phyloP scores from a whole-genome alignment of 257 asterid genomes.

The Catharanthus roseus region DNA sequence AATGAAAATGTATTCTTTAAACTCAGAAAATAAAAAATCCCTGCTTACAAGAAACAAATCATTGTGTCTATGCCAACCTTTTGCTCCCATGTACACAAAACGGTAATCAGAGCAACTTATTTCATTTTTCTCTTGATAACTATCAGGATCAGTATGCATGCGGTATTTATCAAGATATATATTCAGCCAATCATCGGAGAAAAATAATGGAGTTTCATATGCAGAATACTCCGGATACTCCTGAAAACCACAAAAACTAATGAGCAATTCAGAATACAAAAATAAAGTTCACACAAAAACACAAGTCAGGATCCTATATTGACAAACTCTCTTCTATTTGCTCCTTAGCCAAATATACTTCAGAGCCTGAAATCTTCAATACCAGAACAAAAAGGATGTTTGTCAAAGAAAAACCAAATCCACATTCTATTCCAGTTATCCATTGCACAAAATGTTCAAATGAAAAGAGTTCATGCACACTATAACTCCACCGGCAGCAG shows the following conservation, averaged over 20 bases:
- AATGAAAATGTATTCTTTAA: not conserved
- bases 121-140: slow-evolving; percentile 47
- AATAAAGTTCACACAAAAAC: not conserved
- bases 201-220: slow-evolving; percentile 61
- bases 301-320: not conserved
- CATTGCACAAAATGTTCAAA: not conserved
- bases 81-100: slow-evolving; percentile 92
- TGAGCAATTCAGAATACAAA: slow-evolving; percentile 1
- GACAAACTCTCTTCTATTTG: not conserved
- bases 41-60: slow-evolving; percentile 20
- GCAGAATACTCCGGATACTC: slow-evolving; percentile 86
- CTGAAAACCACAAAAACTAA: slow-evolving; percentile 36
- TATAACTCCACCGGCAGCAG: not conserved
- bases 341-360: not conserved
- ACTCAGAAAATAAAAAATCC: slow-evolving; percentile 5
- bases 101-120: slow-evolving; percentile 92
- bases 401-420: not conserved
- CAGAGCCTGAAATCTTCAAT: not conserved
- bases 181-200: slow-evolving; percentile 94
- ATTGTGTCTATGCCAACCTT: slow-evolving; percentile 51
- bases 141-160: slow-evolving; percentile 63
- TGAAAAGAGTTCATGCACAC: not conserved
- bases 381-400: not conserved
- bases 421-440: not conserved
- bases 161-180: slow-evolving; percentile 73